Conservation (phyloP, 768 basidiomycete species). For the Lactarius quietus region DNA sequence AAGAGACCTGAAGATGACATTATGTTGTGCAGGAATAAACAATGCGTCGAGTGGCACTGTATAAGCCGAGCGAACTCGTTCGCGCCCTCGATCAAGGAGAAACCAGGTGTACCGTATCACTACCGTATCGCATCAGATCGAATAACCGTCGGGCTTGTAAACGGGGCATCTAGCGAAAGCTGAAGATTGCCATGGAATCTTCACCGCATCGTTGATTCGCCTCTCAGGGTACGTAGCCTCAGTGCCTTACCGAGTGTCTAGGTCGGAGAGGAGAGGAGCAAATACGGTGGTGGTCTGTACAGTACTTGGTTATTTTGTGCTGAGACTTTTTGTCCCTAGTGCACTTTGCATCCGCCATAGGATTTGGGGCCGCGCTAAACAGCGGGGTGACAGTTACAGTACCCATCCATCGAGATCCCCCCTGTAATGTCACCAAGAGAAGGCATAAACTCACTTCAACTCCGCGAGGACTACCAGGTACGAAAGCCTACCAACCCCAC, state of each 20-base stretch:
- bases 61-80: not conserved
- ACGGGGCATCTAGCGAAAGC: slow-evolving; percentile 13
- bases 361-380: slow-evolving; percentile 1
- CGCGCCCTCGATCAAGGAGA: not conserved
- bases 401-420: slow-evolving; percentile 15
- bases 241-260: slow-evolving; percentile 1
- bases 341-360: not conserved
- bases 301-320: not conserved
- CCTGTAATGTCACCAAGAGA: not conserved
- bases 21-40: slow-evolving; percentile 9
- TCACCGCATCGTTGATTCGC: not conserved
- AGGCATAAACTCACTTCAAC: slow-evolving; percentile 9
- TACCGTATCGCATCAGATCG: not conserved
- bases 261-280: not conserved
- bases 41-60: not conserved
- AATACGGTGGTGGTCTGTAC: not conserved
- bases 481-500: slow-evolving; percentile 14
- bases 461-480: slow-evolving; percentile 21
- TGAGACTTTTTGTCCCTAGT: slow-evolving; percentile 18
- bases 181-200: slow-evolving; percentile 10
- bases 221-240: not conserved
- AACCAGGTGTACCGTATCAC: not conserved
- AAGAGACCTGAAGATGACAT: too few species aligned
- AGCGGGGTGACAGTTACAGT: slow-evolving; percentile 3
- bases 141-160: not conserved